These are phyloP conservation scores for Pulveroboletus ravenelii DNA, from an alignment of 768 basidiomycete species.

Conservation along the genomic window DNA sequence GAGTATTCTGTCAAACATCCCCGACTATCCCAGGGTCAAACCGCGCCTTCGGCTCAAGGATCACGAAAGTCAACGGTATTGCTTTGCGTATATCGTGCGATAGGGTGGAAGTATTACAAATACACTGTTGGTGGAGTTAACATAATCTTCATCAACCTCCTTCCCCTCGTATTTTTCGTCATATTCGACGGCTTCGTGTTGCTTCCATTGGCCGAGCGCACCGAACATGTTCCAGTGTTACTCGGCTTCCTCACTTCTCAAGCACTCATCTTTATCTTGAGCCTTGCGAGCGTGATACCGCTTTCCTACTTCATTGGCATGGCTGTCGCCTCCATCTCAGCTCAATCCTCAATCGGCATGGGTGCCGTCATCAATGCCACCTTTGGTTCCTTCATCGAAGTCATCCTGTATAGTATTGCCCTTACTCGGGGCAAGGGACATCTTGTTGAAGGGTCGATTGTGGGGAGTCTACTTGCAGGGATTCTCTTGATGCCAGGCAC, in stretches of 20 bases:
- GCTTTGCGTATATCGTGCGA: conserved; percentile 90
- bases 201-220: conserved; percentile 62
- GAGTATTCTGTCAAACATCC: conserved; percentile 67
- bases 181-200: conserved; percentile 90
- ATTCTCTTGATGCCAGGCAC: conserved; percentile 95
- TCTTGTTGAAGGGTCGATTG: conserved; percentile 94
- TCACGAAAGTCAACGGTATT: conserved; percentile 83
- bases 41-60: conserved; percentile 68
- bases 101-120: conserved; percentile 93
- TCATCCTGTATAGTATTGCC: conserved; percentile 88
- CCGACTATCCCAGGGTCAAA: conserved; percentile 79
- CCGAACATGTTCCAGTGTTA: conserved; percentile 58
- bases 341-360: conserved; percentile 98
- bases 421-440: conserved; percentile 87
- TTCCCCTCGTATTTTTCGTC: conserved; percentile 92
- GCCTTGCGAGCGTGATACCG: conserved; percentile 89
- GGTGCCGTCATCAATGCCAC: conserved; percentile 99
- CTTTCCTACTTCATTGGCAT: conserved; percentile 99
- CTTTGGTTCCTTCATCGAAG: conserved; percentile 97
- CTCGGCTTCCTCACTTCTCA: conserved; percentile 68
- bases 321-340: conserved; percentile 99
- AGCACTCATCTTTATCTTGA: conserved; percentile 75
- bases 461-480: conserved; percentile 92
- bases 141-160: conserved; percentile 93
- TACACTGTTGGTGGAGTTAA: conserved; percentile 99